Base-by-base conservation (phyloP, 306 rosid genomes). In the Lablab purpureus region DNA sequence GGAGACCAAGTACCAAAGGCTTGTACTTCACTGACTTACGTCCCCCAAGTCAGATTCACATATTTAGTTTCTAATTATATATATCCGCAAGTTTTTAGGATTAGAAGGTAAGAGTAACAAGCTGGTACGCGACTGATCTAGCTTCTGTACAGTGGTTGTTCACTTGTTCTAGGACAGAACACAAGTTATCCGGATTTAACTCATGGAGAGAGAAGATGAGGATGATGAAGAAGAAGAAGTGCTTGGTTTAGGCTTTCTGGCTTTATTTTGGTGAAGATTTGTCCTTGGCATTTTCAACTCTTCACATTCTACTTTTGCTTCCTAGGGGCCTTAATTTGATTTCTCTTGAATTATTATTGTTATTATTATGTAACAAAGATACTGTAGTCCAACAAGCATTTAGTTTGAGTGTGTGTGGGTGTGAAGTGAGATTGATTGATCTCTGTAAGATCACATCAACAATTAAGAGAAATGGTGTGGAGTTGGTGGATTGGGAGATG, bases 1-100 rank as follows among this genome's bases (percentile, higher is more conserved):
- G 22, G 87, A 93, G 71, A 78, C 85, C 19, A 96, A 96, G 88
- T 93, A 70, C 84, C 97, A 84, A 72, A 90, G 97, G 90, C 76
- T 93, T 81, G 84, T 83, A 47, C 89, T 83, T 73, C 89, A 84
- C 77, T 95, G 89, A 92, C 63, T 40, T 62, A 7, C 49, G 55
- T n/a, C 9, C 4, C 52, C 74, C 49, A 22, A 36, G 81, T 78
- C 67, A 36, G 75, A 79, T 70, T 73, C 74, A 46, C 45, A 47
- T 41, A 81, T 67, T 77, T 85, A 81, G 59, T 14, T 88, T 75
- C 75, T 64, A 52, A 22, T 64, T 62, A 62, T 60, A 59, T 27
- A 56, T 66, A 58, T 77, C 22, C 78, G 45, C 43, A 80, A 79
- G 75, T 81, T 82, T 58, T 72, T 84, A 88, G 85, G 80, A 84